phyloP scores from a whole-genome alignment of 1,139 yeast species.

The Candida sanyaensis region DNA sequence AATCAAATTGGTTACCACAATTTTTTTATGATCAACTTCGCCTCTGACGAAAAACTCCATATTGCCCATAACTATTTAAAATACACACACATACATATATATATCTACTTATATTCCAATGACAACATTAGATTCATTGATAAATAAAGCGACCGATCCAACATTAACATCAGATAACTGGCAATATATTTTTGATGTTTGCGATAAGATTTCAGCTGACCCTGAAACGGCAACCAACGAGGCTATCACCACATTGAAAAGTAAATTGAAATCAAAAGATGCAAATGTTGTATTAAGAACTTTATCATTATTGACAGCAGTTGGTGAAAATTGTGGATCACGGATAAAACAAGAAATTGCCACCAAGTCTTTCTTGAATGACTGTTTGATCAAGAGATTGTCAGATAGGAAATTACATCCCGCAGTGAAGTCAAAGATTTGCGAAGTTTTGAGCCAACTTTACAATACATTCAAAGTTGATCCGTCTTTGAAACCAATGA shows the following conservation, averaged over 20 bases:
- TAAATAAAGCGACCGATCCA: conserved; percentile 78
- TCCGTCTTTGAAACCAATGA: conserved; percentile 73
- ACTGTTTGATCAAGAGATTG: conserved; percentile 53
- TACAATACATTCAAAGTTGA: conserved; percentile 59
- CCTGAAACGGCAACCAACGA: conserved; percentile 63
- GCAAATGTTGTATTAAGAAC: conserved; percentile 82
- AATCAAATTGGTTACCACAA: too few relatives aligned
- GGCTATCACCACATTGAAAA: conserved; percentile 52
- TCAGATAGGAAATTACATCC: conserved; percentile 61
- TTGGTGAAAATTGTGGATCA: conserved; percentile 94
- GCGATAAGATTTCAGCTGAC: conserved; percentile 73
- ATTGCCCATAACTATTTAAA: too few relatives aligned
- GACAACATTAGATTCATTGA: conserved; percentile 16
- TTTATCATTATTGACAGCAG: conserved; percentile 67
- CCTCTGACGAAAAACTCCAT: too few relatives aligned
- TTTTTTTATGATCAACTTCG: too few relatives aligned
- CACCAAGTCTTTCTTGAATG: conserved; percentile 61
- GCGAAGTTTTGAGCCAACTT: conserved; percentile 70
- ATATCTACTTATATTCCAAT: not conserved
- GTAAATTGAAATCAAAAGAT: conserved; percentile 60
- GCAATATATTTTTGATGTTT: conserved; percentile 78
- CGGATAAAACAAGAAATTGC: conserved; percentile 83
- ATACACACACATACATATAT: too few relatives aligned
- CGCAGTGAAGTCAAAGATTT: conserved; percentile 64
- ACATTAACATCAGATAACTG: conserved; percentile 84